These are phyloP conservation scores for Phanerochaete carnosa DNA, from an alignment of 768 basidiomycete genomes.

Conservation along the genomic window DNA sequence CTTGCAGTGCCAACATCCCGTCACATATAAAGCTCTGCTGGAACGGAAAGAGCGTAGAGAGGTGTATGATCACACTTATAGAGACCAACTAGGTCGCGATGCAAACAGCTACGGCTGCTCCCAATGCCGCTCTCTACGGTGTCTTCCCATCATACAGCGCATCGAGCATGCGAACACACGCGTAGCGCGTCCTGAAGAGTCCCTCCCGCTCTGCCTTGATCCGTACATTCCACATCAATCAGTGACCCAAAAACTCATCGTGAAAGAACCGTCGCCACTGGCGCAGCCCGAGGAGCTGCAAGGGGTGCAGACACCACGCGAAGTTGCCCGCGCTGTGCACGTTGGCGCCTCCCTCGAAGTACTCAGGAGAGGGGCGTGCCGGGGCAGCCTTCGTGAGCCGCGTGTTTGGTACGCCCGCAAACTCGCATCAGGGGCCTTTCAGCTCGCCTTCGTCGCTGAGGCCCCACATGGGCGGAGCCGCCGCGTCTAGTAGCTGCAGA, in stretches of 20 bases:
- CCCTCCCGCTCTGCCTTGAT: slow-evolving; percentile 66
- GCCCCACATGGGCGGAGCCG: slow-evolving; percentile 56
- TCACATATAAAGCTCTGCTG: no score
- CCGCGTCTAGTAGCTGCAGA: slow-evolving; percentile 33
- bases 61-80: no score
- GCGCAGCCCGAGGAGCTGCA: slow-evolving; percentile 65
- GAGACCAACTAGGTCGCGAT: no score
- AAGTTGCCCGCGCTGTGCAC: slow-evolving; percentile 39
- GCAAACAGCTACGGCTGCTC: no score
- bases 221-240: slow-evolving; percentile 36
- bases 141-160: no score
- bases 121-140: no score
- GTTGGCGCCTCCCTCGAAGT: background rate
- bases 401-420: slow-evolving; percentile 43
- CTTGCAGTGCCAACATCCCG: no score
- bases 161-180: no score
- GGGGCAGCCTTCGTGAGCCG: slow-evolving; percentile 64
- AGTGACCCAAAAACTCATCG: background rate
- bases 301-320: slow-evolving; percentile 61
- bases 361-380: no score
- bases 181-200: slow-evolving; percentile 32
- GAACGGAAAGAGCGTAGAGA: no score
- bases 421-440: slow-evolving; percentile 45
- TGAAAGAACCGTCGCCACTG: slow-evolving; percentile 29
- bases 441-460: slow-evolving; percentile 64